Conservation (phyloP, 139 green algal genomes). For the Tetraselmis chui region DNA sequence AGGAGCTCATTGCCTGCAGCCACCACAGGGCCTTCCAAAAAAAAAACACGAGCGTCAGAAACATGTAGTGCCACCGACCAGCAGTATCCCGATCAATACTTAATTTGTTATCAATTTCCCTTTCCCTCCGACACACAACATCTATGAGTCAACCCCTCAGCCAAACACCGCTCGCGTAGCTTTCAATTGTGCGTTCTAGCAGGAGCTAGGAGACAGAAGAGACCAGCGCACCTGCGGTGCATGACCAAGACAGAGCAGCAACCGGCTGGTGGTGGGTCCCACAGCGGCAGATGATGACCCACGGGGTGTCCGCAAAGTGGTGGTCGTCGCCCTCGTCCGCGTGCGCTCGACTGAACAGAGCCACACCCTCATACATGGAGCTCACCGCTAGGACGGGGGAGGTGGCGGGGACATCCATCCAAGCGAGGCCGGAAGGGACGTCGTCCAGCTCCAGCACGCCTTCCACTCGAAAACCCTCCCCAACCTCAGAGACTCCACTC, state of each 20-base stretch:
- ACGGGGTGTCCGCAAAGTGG: not conserved
- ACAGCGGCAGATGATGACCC: not conserved
- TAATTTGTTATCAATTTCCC: too few species aligned
- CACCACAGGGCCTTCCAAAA: not conserved
- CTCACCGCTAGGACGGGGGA: constrained; percentile 24
- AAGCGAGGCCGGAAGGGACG: constrained; percentile 27
- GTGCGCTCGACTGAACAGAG: not conserved
- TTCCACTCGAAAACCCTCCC: constrained; percentile 29
- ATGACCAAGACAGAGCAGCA: not conserved
- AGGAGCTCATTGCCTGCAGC: constrained; percentile 23
- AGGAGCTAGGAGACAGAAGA: too few species aligned
- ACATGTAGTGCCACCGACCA: too few species aligned
- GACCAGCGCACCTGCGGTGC: not conserved
- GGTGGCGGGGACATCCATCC: constrained; percentile 23
- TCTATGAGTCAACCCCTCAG: too few species aligned
- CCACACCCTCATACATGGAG: not conserved
- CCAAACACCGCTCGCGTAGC: too few species aligned
- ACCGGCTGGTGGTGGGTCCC: not conserved
- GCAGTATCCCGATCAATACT: too few species aligned
- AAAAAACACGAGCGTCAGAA: too few species aligned
- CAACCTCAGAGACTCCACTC: too few species aligned
- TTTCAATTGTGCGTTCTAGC: too few species aligned
- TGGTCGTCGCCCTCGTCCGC: not conserved
- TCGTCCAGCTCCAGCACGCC: constrained; percentile 27
- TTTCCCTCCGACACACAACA: too few species aligned